Evolutionary conservation across 495 filamentous ascomycete species (phyloP), one percentile per base, ranked within the genome.

Genomic region (Daldinia vernicosa): DNA sequence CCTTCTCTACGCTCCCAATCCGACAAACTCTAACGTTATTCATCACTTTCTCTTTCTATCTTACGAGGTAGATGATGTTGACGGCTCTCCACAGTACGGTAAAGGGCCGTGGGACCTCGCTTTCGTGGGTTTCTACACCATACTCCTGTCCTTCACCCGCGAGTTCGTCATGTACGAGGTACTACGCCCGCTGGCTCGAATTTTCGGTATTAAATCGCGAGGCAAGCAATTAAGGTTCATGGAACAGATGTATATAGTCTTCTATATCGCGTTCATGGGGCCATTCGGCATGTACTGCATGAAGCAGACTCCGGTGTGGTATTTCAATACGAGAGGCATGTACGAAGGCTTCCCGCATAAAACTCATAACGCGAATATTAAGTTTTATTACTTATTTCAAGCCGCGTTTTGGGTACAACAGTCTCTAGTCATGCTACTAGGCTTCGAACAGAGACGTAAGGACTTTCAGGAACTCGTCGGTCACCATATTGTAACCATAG

Each of bases 251-350:
- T 40, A 40, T 40, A 40, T 40, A 0, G 39, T 2, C 39, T 40
- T 40, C 6, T 40, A 40, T 40, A 97, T 97, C 74, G 88, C 80
- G 4, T 72, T 97, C 55, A 89, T 95, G 63, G 93, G 93, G 4
- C 95, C 95, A 0, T 88, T 88, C 33, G 95, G 95, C 26, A 78
- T 98, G 76, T 98, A 91, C 70, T 92, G 97, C 59, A 98, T 99
- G 95, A 89, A 84, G 71, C 84, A 86, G 33, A 92, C 93, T 19
- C 89, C 93, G 12, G 88, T 98, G 15, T 99, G 95, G 95, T 98
- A 97, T 78, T 99, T 98, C 84, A 93, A 95, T 80, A 95, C 92
- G 6, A 69, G 63, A 27, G 93, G 89, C 63, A 97, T 97, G 92
- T 99, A 94, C 76, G 93, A 95, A 76, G 85, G 81, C 4, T 98